These are phyloP conservation scores for Brettanomyces naardenensis DNA, from an alignment of 805 yeast genomes.

Conservation along the genomic window DNA sequence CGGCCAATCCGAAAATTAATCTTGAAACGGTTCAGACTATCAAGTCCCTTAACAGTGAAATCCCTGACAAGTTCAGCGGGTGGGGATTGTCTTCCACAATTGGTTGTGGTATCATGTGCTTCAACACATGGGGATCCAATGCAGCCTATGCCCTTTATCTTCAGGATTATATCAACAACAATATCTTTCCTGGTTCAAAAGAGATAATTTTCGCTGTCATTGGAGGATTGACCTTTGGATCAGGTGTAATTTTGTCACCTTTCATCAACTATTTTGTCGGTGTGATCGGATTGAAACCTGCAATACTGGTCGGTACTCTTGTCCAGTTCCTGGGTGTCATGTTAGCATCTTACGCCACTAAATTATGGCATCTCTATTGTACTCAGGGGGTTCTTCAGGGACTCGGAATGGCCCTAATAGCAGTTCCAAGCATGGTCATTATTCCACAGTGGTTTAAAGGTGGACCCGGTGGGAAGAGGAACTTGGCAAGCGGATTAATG, in stretches of 20 bases:
- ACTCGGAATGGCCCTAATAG: constrained; percentile 46
- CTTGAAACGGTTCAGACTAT: constrained; percentile 4
- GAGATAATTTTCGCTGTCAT: constrained; percentile 55
- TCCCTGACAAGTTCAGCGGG: constrained; percentile 62
- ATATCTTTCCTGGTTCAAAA: constrained; percentile 45
- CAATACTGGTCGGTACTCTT: constrained; percentile 38
- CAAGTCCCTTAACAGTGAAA: constrained; percentile 12
- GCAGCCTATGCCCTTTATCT: constrained; percentile 59
- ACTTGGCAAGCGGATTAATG: constrained; percentile 39
- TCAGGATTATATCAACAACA: constrained; percentile 43
- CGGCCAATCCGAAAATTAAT: neutral
- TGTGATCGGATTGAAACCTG: constrained; percentile 30
- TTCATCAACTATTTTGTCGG: constrained; percentile 40
- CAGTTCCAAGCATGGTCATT: constrained; percentile 50
- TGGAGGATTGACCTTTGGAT: constrained; percentile 60
- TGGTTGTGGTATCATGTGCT: constrained; percentile 42
- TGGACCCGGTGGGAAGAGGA: constrained; percentile 39
- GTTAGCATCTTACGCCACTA: constrained; percentile 51
- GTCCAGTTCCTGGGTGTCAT: constrained; percentile 47
- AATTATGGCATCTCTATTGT: constrained; percentile 56
- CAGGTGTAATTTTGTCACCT: constrained; percentile 43
- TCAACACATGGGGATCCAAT: constrained; percentile 69
- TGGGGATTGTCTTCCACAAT: constrained; percentile 45
- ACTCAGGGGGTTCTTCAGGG: constrained; percentile 66
- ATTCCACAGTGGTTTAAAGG: constrained; percentile 60